A percentile compares a stretch with the other conserved stretches of the same genome.
Evolutionary conservation across 1,284 basidiomycete genomes (phyloP).

Genomic region (Ganoderma sp.): DNA sequence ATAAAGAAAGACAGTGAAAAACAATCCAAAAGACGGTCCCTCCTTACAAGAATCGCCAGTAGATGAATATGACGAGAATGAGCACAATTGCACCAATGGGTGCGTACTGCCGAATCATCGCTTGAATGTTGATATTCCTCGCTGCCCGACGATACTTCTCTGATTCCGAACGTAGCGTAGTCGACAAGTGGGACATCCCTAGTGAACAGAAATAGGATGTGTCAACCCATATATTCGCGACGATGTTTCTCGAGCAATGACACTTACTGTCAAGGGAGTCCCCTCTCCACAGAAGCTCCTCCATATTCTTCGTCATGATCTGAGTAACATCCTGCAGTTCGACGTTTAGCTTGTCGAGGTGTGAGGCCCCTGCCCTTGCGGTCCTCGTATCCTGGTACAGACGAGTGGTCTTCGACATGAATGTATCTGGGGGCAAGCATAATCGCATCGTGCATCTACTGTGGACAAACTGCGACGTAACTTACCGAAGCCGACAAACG

Average conservation of each 20-base stretch:
- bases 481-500: constrained; percentile 94
- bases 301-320: constrained; percentile 99
- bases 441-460: constrained; percentile 2
- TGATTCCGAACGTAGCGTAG: constrained; percentile 94
- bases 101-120: constrained; percentile 95
- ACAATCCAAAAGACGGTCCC: background rate
- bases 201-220: constrained; percentile 13
- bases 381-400: constrained; percentile 94
- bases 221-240: constrained; percentile 10
- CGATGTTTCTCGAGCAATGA: background rate
- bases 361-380: constrained; percentile 70
- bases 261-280: constrained; percentile 91
- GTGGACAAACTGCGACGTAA: constrained; percentile 20
- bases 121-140: constrained; percentile 92
- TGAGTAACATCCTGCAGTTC: constrained; percentile 97
- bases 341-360: constrained; percentile 90
- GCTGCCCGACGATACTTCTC: constrained; percentile 98
- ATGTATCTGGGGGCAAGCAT: constrained; percentile 69
- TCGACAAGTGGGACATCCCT: constrained; percentile 99
- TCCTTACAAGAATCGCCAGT: constrained; percentile 82
- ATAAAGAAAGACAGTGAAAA: constrained; percentile 20
- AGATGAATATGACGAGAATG: constrained; percentile 86
- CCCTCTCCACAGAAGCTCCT: constrained; percentile 96
- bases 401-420: constrained; percentile 97
- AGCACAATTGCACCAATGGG: constrained; percentile 84